A percentile compares a stretch with the other conserved stretches of the same genome.
Evolutionary conservation across 1,139 yeast species (phyloP).

Genomic region (Blastobotrys proliferans): DNA sequence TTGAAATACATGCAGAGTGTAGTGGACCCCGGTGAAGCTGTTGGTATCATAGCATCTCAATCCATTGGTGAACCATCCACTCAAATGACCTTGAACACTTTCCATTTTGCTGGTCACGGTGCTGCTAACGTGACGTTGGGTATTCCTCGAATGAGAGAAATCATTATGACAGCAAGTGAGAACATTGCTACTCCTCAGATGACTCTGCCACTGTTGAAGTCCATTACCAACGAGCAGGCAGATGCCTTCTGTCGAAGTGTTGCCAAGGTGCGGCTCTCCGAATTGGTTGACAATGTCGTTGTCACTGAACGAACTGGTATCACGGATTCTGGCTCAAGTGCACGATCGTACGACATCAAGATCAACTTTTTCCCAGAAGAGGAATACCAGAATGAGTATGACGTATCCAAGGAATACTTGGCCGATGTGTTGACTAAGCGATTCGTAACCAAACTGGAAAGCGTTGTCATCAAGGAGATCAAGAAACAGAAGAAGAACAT

Average conservation of each 20-base stretch:
- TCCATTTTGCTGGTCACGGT: slow-evolving; percentile 99
- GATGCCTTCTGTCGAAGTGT: slow-evolving; percentile 91
- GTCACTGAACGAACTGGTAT: slow-evolving; percentile 81
- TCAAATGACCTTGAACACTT: slow-evolving; percentile 98
- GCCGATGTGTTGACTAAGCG: slow-evolving; percentile 61
- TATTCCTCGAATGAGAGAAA: slow-evolving; percentile 99
- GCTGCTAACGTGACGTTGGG: slow-evolving; percentile 99
- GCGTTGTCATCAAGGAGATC: slow-evolving; percentile 71
- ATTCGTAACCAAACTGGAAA: slow-evolving; percentile 69
- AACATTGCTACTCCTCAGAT: slow-evolving; percentile 96
- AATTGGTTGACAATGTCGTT: slow-evolving; percentile 76
- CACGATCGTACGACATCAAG: slow-evolving; percentile 72
- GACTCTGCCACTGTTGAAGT: slow-evolving; percentile 80
- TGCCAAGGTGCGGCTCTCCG: slow-evolving; percentile 79
- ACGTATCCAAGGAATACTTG: slow-evolving; percentile 73
- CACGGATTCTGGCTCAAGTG: slow-evolving; percentile 46
- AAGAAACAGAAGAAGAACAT: slow-evolving; percentile 58
- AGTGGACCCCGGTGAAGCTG: slow-evolving; percentile 95
- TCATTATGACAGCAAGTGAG: slow-evolving; percentile 97
- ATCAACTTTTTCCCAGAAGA: slow-evolving; percentile 69
- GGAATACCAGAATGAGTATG: slow-evolving; percentile 86
- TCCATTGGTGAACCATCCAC: slow-evolving; percentile 99
- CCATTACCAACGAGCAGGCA: slow-evolving; percentile 80
- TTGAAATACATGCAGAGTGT: slow-evolving; percentile 95
- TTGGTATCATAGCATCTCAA: slow-evolving; percentile 97